Percentiles rank a stretch among this genome's conserved stretches.
Conservation (phyloP, 257 asterid genomes). For the Paulownia fortunei region DNA sequence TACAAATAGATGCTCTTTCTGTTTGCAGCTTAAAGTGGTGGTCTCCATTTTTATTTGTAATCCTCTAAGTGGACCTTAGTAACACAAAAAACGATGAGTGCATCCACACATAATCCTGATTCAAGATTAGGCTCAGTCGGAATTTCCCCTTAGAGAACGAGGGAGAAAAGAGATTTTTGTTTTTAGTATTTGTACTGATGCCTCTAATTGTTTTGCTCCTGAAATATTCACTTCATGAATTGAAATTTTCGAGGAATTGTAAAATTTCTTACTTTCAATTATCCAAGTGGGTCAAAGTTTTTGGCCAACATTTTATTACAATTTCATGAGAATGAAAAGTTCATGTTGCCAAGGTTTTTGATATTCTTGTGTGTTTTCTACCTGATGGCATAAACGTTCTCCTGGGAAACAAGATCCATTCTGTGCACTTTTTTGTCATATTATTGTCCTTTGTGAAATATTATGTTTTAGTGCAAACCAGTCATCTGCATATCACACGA, state of each 20-base stretch:
- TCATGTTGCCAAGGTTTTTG: not conserved
- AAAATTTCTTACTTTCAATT: not conserved
- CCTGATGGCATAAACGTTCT: not conserved
- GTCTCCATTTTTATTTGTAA: not conserved
- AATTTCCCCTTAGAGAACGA: not conserved
- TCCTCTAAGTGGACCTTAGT: not conserved
- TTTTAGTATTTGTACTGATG: not conserved
- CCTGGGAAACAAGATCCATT: not conserved
- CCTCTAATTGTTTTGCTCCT: not conserved
- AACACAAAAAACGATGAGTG: not conserved
- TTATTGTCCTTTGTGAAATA: not conserved
- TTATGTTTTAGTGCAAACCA: not conserved
- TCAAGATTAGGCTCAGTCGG: not conserved
- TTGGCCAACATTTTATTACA: not conserved
- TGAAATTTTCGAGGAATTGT: not conserved
- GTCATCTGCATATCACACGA: not conserved
- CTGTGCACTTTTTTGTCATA: not conserved
- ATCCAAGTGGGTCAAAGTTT: not conserved
- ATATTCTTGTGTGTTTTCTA: not conserved
- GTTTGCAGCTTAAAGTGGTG: not conserved
- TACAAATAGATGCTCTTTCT: not conserved
- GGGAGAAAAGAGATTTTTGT: not conserved
- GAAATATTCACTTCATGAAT: constrained; percentile 3
- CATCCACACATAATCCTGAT: not conserved
- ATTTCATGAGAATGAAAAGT: not conserved